Evolutionary conservation across 2,329 filamentous ascomycete species (phyloP), one percentile per base, ranked within the genome.

Genomic region (Madurella mycetomatis): DNA sequence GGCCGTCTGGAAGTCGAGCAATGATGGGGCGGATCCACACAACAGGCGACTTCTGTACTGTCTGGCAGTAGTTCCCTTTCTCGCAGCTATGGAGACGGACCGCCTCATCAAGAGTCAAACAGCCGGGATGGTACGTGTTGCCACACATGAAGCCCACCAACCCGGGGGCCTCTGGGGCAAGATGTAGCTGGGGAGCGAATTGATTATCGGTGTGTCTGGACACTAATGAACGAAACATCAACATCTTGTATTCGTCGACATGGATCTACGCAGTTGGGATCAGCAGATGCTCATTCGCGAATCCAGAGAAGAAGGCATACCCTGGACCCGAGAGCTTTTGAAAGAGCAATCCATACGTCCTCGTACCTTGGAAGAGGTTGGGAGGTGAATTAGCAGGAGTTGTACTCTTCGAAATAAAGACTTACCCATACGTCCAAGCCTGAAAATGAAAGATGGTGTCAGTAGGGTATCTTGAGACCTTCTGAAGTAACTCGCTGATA

Each of bases 11-110:
- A 4, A 81, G 71, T 30, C 85, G 83, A 4, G 84, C 83, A 15
- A 96, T 79, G 41, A 96, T 85, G 0, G 92, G 92, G 7, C 82
- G 83, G 50, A 96, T 92, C 65, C 81, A 85, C 7, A 96, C 86
- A 0, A 88, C 79, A 0, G 79, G 75, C 1, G 71, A 67, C 7
- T 66, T 76, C 61, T 65, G 67, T 46, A 73, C 75, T 0, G 77
- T 72, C 0, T 72, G 64, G 61, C 87, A 90, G 18, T 78, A 76
- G 55, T 80, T 82, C 0, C 85, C 88, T 58, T 83, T 86, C 64
- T 95, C 91, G 62, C 92, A 96, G 64, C 90, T 95, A 68, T 97
- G 92, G 7, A 97, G 76, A 2, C 87, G 82, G 0, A 82, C 83
- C 17, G 74, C 72, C 19, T 79, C 68, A 19, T 86, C 75, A 0